Evolutionary conservation across 2,329 filamentous ascomycete species (phyloP), one percentile per base, ranked within the genome.

Genomic region (Karstenula rhodostoma): DNA sequence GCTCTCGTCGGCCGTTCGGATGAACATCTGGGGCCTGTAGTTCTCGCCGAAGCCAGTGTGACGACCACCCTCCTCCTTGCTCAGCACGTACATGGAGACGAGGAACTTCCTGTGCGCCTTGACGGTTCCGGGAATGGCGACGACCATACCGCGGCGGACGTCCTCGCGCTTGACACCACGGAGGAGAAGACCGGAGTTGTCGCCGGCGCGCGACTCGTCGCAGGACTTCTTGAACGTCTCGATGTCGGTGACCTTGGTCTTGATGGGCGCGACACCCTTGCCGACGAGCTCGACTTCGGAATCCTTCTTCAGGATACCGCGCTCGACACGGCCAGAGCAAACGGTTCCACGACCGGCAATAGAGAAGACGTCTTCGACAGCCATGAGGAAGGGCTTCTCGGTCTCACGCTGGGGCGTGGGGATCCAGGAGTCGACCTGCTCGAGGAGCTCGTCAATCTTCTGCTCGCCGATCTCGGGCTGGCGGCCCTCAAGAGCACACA

Each of bases 171-270:
- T 94, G 77, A 99, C 83, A 86, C 95, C 94, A 83, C 95, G 93
- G 80, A 99, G 90, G 57, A 99, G 88, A 40, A 99, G 91, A 77
- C 95, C 95, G 27, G 95, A 97, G 89, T 98, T 99, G 83, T 99
- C 95, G 80, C 95, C 95, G 64, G 95, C 95, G 73, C 92, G 89
- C 61, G 94, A 96, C 83, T 97, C 93, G 60, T 97, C 94, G 82
- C 95, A 98, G 52, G 93, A 96, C 88, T 99, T 99, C 88, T 98
- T 97, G 87, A 99, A 99, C 68, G 94, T 99, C 86, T 99, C 95
- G 71, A 99, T 98, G 77, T 99, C 96, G 76, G 95, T 99, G 68
- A 99, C 94, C 87, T 97, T 98, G 81, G 95, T 98, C 89, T 96
- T 97, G 86, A 98, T 92, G 69, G 92, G 83, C 48, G 89, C 86